Evolutionary conservation across 1,139 yeast genomes (phyloP).

Genomic region (Kodamaea alishanica): DNA sequence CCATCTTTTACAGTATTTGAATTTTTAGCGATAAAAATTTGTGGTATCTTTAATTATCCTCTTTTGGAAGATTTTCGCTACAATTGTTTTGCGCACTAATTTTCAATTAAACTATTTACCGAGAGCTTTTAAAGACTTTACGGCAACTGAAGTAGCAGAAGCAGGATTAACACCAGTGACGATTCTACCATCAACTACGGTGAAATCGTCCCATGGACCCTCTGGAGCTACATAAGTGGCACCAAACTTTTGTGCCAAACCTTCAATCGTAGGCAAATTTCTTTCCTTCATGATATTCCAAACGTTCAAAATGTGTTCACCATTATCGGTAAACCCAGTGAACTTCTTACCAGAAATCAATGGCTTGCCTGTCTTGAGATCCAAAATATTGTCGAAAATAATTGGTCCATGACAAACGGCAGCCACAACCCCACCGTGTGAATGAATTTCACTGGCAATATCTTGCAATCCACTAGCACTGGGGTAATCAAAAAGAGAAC

Average conservation of each 20-base stretch:
- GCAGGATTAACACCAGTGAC: slow-evolving; percentile 31
- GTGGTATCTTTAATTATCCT: neutral
- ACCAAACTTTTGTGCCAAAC: slow-evolving; percentile 14
- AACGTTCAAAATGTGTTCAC: slow-evolving; percentile 14
- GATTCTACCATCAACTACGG: slow-evolving; percentile 18
- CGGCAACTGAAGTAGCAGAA: slow-evolving; percentile 52
- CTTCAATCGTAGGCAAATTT: slow-evolving; percentile 13
- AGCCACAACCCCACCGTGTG: slow-evolving; percentile 19
- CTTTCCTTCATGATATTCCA: slow-evolving; percentile 11
- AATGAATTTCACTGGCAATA: slow-evolving; percentile 15
- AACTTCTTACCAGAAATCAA: slow-evolving; percentile 17
- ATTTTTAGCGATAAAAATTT: slow-evolving; percentile 1
- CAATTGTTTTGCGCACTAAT: too few species aligned
- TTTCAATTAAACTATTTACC: too few species aligned
- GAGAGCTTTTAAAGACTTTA: slow-evolving; percentile 18
- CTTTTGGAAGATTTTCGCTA: too few species aligned
- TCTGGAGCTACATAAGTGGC: slow-evolving; percentile 18
- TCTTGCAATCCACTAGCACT: slow-evolving; percentile 16
- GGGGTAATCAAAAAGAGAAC: slow-evolving; percentile 21
- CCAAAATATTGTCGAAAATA: slow-evolving; percentile 16
- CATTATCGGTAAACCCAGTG: slow-evolving; percentile 21
- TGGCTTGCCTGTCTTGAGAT: slow-evolving; percentile 14
- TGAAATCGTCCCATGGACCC: slow-evolving; percentile 18
- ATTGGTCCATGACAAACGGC: slow-evolving; percentile 24
- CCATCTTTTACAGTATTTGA: slow-evolving; percentile 1